Evolutionary conservation across 495 filamentous ascomycete genomes (phyloP).

Genomic region (Hypoxylon fragiforme): DNA sequence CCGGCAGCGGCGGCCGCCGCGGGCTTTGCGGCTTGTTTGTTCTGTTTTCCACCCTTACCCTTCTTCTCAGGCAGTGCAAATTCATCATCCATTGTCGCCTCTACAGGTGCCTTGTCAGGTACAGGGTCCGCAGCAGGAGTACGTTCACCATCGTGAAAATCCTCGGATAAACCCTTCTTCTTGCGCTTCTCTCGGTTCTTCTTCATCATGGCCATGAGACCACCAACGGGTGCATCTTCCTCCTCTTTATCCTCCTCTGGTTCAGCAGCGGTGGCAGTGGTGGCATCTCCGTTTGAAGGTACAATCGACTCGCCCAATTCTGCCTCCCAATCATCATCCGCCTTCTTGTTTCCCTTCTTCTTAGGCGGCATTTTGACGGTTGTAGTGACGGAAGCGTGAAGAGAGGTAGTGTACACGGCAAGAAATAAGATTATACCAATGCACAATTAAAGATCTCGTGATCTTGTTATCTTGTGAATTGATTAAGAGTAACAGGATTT

Average conservation of each 20-base stretch:
- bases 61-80: conserved; percentile 89
- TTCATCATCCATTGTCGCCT: conserved; percentile 84
- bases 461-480: too few species aligned
- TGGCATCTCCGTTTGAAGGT: conserved; percentile 49
- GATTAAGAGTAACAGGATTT: too few species aligned
- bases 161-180: conserved; percentile 83
- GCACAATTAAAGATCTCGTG: too few species aligned
- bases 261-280: conserved; percentile 42
- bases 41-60: conserved; percentile 83
- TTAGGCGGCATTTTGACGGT: conserved; percentile 76
- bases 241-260: conserved; percentile 56
- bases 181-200: conserved; percentile 91
- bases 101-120: conserved; percentile 74
- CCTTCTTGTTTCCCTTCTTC: conserved; percentile 89
- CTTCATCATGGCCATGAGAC: conserved; percentile 82
- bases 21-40: conserved; percentile 66
- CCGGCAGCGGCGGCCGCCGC: conserved; percentile 52
- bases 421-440: neutral
- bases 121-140: conserved; percentile 51
- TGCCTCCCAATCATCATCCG: conserved; percentile 91
- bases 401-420: neutral
- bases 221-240: conserved; percentile 56
- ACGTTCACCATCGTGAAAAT: conserved; percentile 75
- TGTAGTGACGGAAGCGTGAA: neutral
- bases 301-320: conserved; percentile 82